Conservation (phyloP, 768 basidiomycete genomes). For the Auricularia heimuer region DNA sequence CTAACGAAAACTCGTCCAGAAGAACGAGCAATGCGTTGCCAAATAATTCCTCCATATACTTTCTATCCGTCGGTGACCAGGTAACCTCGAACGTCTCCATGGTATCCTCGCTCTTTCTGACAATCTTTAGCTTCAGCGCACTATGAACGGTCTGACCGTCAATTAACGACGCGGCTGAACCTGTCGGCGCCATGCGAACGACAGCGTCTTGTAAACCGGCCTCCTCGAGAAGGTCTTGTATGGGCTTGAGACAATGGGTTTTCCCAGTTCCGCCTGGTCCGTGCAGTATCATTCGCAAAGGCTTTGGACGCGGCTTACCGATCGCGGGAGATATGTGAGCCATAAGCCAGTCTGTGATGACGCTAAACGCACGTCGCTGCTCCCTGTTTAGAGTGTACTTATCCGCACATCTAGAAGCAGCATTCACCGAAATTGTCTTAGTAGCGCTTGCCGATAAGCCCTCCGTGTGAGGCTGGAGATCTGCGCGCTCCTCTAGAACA, state of each 20-base stretch:
- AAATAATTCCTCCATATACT: conserved; percentile 16
- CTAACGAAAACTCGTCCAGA: conserved; percentile 23
- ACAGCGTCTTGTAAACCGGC: conserved; percentile 17
- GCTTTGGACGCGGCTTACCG: neutral
- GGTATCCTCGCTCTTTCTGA: conserved; percentile 9
- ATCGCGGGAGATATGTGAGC: neutral
- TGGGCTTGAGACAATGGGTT: conserved; percentile 20
- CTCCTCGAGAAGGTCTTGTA: conserved; percentile 15
- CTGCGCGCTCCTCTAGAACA: too few species aligned
- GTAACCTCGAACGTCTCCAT: conserved; percentile 9
- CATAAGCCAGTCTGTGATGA: neutral
- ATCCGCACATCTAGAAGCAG: neutral
- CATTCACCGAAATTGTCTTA: conserved; percentile 6
- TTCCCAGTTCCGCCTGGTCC: conserved; percentile 27
- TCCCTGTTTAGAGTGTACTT: too few species aligned
- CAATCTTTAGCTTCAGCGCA: conserved; percentile 16
- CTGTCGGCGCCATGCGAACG: conserved; percentile 22
- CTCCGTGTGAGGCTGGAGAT: too few species aligned
- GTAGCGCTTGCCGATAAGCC: neutral
- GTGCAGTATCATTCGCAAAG: conserved; percentile 15
- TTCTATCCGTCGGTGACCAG: conserved; percentile 12
- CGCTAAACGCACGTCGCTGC: neutral
- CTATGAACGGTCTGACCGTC: conserved; percentile 22
- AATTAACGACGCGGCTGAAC: conserved; percentile 21
- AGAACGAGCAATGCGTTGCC: conserved; percentile 18